Percentiles rank a stretch among this genome's conserved stretches.
phyloP scores from a whole-genome alignment of 805 yeast genomes.

The Teunomyces stri region DNA sequence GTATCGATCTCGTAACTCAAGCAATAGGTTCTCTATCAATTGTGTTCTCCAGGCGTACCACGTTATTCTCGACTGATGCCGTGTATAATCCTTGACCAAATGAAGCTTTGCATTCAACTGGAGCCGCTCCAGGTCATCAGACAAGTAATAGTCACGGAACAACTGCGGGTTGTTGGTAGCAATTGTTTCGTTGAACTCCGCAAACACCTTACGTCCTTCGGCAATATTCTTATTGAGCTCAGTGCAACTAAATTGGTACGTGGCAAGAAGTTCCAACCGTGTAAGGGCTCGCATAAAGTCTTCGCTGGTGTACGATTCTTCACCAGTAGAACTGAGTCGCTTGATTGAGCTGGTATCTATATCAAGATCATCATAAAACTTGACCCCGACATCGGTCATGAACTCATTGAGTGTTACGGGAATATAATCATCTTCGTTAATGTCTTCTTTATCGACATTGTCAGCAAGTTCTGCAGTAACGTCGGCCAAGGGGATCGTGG shows the following conservation, averaged over 20 bases:
- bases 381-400: slow-evolving; percentile 37
- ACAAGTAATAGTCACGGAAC: slow-evolving; percentile 46
- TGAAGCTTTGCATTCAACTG: slow-evolving; percentile 48
- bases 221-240: slow-evolving; percentile 51
- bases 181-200: slow-evolving; percentile 47
- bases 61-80: slow-evolving; percentile 50
- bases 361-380: slow-evolving; percentile 47
- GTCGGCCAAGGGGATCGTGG: slow-evolving; percentile 27
- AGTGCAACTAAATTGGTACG: slow-evolving; percentile 52
- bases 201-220: slow-evolving; percentile 48
- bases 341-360: slow-evolving; percentile 26
- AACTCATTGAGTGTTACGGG: slow-evolving; percentile 39
- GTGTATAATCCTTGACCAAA: slow-evolving; percentile 48
- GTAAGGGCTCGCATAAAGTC: slow-evolving; percentile 42
- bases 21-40: slow-evolving; percentile 45
- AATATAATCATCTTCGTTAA: slow-evolving; percentile 17
- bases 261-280: slow-evolving; percentile 43
- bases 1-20: slow-evolving; percentile 22
- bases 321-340: slow-evolving; percentile 20
- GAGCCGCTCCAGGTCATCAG: slow-evolving; percentile 36
- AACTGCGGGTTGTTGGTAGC: slow-evolving; percentile 47
- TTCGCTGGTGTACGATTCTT: slow-evolving; percentile 13
- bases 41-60: slow-evolving; percentile 67
- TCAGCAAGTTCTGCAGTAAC: background rate
- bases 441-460: background rate